Evolutionary conservation across 768 basidiomycete species (phyloP), one percentile per base, ranked within the genome.

Genomic region (Lactarius indigo): DNA sequence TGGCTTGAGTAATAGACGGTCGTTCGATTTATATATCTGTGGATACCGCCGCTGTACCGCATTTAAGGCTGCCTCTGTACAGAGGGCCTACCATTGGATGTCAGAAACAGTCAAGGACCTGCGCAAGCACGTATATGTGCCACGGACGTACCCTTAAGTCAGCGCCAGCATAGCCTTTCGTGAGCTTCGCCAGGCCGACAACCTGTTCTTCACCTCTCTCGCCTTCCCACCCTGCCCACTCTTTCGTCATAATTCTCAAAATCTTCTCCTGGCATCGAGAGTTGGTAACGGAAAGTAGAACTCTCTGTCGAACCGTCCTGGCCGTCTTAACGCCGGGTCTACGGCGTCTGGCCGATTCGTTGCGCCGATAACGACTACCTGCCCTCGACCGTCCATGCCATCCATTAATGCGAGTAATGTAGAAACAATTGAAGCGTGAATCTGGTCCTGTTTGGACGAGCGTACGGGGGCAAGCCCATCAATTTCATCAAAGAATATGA

Each of bases 401-500:
- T 98, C 97, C 97, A 98, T 98, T 54, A 98, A 82, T 2, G 97
- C 96, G 2, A 99, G 82, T 10, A 98, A 82, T 0, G 97, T 98
- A 59, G 92, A 94, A 8, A 99, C 97, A 70, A 99, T 95, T 33
- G 92, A 95, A 1, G 97, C 97, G 74, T 98, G 97, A 63, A 98
- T 98, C 77, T 99, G 96, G 75, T 98, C 97, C 73, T 98, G 97
- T 74, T 98, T 98, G 20, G 93, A 92, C n/a, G 94, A 96, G 56
- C 97, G 89, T 2, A 98, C 96, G 2, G 97, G 97, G 15, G 97
- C 97, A 23, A 99, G 86, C 70, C 96, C 97, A 74, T 99, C 97
- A 71, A 99, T 98, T 79, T 99, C 97, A 74, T 99, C 97, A 75
- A 99, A 98, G 80, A 99, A 99, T 74, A 99, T 98, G 77, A 98